A percentile compares a stretch with the other conserved stretches of the same genome.
Conservation (phyloP, 1,284 basidiomycete genomes). For the Malassezia sp. region DNA sequence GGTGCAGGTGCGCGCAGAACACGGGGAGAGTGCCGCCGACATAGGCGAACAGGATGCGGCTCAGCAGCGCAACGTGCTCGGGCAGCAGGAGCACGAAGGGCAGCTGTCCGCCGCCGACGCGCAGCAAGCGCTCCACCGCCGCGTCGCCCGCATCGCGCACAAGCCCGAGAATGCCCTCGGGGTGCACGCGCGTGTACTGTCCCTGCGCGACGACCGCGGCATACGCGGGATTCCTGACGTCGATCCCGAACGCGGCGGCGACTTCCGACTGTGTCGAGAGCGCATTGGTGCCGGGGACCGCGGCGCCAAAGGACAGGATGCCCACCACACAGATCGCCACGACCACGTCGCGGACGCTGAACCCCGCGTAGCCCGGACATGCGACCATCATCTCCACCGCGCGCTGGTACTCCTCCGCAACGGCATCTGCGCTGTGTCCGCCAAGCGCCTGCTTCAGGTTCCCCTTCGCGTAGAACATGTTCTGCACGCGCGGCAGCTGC, state of each 20-base stretch:
- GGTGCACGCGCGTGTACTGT: conserved; percentile 15
- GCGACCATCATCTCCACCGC: conserved; percentile 42
- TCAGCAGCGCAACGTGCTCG: conserved; percentile 24
- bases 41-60: conserved; percentile 28
- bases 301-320: conserved; percentile 33
- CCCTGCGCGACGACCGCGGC: conserved; percentile 22
- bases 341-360: conserved; percentile 33
- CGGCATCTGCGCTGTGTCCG: conserved; percentile 23
- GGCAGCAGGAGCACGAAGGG: conserved; percentile 36
- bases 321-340: conserved; percentile 33
- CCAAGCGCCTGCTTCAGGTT: conserved; percentile 47
- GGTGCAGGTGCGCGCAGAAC: conserved; percentile 1
- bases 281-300: conserved; percentile 25
- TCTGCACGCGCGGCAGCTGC: conserved; percentile 49
- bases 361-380: conserved; percentile 17
- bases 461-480: conserved; percentile 50
- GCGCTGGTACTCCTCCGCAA: conserved; percentile 48
- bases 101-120: conserved; percentile 30
- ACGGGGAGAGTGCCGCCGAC: conserved; percentile 28
- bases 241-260: conserved; percentile 26
- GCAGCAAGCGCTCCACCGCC: conserved; percentile 24
- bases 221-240: conserved; percentile 23
- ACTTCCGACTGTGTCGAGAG: conserved; percentile 24
- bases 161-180: conserved; percentile 31
- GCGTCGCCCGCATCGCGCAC: conserved; percentile 31